Evolutionary conservation across 805 yeast species (phyloP).

Genomic region (Maudiozyma serrabonitensis): DNA sequence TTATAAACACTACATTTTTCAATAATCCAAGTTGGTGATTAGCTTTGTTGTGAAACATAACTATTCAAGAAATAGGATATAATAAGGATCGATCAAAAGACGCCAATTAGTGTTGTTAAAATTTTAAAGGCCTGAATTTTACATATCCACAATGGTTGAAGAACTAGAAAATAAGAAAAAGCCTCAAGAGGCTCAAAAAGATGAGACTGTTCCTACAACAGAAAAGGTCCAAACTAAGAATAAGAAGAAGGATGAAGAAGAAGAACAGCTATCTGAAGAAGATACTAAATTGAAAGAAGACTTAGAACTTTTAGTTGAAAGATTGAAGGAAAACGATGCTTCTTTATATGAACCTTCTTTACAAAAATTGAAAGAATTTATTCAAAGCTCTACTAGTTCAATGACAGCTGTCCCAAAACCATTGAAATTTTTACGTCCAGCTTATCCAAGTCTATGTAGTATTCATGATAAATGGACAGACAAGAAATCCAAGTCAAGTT

Average conservation of each 20-base stretch:
- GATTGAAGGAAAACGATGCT: constrained; percentile 43
- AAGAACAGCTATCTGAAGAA: constrained; percentile 88
- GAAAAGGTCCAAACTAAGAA: constrained; percentile 13
- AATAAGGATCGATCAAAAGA: not conserved
- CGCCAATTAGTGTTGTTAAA: not conserved
- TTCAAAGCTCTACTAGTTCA: constrained; percentile 89
- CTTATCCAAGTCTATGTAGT: constrained; percentile 57
- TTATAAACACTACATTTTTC: no score
- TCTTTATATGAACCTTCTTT: constrained; percentile 50
- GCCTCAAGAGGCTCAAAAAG: constrained; percentile 2
- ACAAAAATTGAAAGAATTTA: constrained; percentile 59
- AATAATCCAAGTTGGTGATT: no score
- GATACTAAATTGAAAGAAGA: constrained; percentile 82
- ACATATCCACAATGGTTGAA: constrained; percentile 1
- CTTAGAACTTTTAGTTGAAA: constrained; percentile 77
- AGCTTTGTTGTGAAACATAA: no score
- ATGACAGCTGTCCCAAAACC: constrained; percentile 99
- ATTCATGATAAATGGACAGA: constrained; percentile 62
- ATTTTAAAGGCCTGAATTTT: not conserved
- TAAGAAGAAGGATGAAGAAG: constrained; percentile 30
- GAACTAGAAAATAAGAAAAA: not conserved
- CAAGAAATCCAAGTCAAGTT: constrained; percentile 37
- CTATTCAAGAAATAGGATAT: no score
- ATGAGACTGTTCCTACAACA: not conserved
- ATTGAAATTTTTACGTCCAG: constrained; percentile 86